These are phyloP conservation scores for Hymenoscyphus repandus DNA, from an alignment of 2,329 filamentous ascomycete species.

Conservation along the genomic window DNA sequence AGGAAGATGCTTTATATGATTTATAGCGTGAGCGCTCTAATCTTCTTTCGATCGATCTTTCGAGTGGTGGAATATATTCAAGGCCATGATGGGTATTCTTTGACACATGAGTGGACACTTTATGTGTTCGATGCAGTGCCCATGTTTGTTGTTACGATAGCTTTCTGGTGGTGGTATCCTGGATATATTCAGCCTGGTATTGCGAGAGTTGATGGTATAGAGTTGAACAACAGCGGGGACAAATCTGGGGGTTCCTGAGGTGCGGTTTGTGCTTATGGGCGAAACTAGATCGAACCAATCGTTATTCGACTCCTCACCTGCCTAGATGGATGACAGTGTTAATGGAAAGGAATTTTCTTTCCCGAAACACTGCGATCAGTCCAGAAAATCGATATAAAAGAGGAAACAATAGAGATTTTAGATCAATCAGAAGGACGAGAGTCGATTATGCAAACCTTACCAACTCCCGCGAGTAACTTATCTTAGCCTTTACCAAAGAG, in stretches of 20 bases:
- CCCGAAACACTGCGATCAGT: too few relatives aligned
- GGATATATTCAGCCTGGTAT: neutral
- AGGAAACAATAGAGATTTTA: too few relatives aligned
- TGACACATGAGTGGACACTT: conserved; percentile 36
- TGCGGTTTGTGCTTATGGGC: neutral
- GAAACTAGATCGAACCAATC: neutral
- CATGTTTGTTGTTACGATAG: conserved; percentile 36
- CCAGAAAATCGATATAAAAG: too few relatives aligned
- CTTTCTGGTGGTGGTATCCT: conserved; percentile 27
- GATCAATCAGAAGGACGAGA: too few relatives aligned
- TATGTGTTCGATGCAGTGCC: conserved; percentile 41
- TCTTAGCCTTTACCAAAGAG: too few relatives aligned
- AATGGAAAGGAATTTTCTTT: too few relatives aligned
- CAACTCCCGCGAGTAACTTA: too few relatives aligned
- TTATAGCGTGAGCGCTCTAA: conserved; percentile 39
- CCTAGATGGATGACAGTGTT: too few relatives aligned
- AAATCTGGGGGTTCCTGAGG: neutral
- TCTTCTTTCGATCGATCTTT: conserved; percentile 41
- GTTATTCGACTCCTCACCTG: neutral
- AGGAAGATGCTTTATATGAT: conserved; percentile 36
- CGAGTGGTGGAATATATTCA: conserved; percentile 43
- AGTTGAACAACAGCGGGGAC: neutral
- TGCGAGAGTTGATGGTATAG: conserved; percentile 1
- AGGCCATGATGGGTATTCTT: conserved; percentile 34
- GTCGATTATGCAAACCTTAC: too few relatives aligned